Evolutionary conservation across 169 alveolate genomes (phyloP).

Genomic region (Plasmodium sp.): DNA sequence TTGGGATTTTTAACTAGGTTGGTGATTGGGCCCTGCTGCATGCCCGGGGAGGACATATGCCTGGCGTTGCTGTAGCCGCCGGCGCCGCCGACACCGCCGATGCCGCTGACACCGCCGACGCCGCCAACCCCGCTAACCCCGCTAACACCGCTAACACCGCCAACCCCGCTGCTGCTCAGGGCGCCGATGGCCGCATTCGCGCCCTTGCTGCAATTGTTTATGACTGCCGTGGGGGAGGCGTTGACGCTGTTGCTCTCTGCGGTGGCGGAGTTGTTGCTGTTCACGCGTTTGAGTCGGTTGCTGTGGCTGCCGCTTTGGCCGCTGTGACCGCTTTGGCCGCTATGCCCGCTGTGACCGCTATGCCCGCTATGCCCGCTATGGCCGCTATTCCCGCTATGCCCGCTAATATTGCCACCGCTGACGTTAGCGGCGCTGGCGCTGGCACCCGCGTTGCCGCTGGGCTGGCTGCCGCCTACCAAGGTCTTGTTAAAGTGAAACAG

Average conservation of each 20-base stretch:
- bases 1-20: conserved; percentile 38
- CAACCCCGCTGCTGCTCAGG: background rate
- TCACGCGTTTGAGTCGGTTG: background rate
- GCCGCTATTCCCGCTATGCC: no score
- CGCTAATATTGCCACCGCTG: background rate
- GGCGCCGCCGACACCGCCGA: background rate
- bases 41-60: background rate
- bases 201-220: background rate
- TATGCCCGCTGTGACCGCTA: no score
- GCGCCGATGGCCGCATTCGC: background rate
- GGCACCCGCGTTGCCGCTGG: background rate
- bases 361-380: no score
- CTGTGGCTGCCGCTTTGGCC: background rate
- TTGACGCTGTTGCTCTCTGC: background rate
- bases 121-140: background rate
- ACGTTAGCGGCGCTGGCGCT: background rate
- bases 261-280: conserved; percentile 17
- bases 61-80: conserved; percentile 11
- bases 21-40: conserved; percentile 15
- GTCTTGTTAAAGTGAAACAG: conserved; percentile 41
- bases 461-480: background rate
- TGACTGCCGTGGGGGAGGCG: background rate
- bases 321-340: no score
- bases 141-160: background rate
- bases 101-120: background rate